Evolutionary conservation across 2,329 filamentous ascomycete species (phyloP).

Genomic region (Penicillium sp.): DNA sequence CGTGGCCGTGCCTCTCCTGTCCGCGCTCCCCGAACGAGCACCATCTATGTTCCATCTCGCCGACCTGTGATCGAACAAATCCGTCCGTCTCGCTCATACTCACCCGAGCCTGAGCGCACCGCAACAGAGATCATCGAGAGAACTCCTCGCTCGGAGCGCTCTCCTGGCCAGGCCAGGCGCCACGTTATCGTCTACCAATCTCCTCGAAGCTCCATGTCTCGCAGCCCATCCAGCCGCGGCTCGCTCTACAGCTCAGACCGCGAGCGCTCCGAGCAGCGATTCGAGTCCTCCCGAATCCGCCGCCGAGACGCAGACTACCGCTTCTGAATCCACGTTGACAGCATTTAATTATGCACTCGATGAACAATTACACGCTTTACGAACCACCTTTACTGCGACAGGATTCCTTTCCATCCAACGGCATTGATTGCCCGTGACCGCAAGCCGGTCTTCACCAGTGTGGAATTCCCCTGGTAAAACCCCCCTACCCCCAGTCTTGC

Average conservation of each 20-base stretch:
- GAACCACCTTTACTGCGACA: not conserved
- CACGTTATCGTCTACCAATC: slow-evolving; percentile 38
- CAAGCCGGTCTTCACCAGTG: slow-evolving; percentile 9
- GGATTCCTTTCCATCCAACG: not conserved
- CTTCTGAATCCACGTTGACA: slow-evolving; percentile 16
- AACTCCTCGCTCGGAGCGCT: slow-evolving; percentile 14
- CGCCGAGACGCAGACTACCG: slow-evolving; percentile 32
- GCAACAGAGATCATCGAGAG: slow-evolving; percentile 17
- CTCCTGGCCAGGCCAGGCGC: slow-evolving; percentile 23
- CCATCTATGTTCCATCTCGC: slow-evolving; percentile 31
- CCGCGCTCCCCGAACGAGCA: slow-evolving; percentile 26
- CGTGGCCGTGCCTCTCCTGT: slow-evolving; percentile 14
- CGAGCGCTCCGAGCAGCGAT: slow-evolving; percentile 34
- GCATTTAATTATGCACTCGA: not conserved
- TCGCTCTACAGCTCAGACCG: slow-evolving; percentile 37
- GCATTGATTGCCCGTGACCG: slow-evolving; percentile 8
- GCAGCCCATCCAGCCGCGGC: slow-evolving; percentile 36
- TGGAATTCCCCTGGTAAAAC: not conserved
- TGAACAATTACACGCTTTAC: not conserved
- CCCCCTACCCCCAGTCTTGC: not conserved
- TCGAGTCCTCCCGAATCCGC: slow-evolving; percentile 29
- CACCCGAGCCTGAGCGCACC: slow-evolving; percentile 9
- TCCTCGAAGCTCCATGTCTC: slow-evolving; percentile 32
- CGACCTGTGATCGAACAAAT: slow-evolving; percentile 14
- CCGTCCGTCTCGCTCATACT: slow-evolving; percentile 14